Conservation (phyloP, 1,139 yeast genomes). For the Lodderomyces theae region DNA sequence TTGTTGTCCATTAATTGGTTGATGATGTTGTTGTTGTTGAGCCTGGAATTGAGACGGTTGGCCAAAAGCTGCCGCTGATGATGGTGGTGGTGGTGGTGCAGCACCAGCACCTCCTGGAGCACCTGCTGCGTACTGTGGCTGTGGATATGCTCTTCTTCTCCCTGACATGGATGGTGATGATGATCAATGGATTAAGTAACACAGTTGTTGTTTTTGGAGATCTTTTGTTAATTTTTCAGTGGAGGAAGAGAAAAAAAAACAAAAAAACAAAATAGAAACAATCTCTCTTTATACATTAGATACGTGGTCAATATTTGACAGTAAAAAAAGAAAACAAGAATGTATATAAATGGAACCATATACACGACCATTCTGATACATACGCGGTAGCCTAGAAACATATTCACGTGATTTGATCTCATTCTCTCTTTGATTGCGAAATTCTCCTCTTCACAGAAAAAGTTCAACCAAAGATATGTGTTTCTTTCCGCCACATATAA, state of each 20-base stretch:
- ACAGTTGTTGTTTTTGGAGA: not conserved
- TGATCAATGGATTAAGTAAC: no score
- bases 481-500: not conserved
- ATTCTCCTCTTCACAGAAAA: not conserved
- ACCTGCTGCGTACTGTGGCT: conserved; percentile 55
- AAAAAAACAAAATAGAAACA: not conserved
- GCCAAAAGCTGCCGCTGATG: conserved; percentile 7
- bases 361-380: conserved; percentile 1
- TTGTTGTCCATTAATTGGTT: conserved; percentile 7
- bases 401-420: not conserved
- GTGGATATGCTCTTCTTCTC: conserved; percentile 64
- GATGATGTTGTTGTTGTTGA: no score
- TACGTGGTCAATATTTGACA: conserved; percentile 7
- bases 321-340: not conserved
- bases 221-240: not conserved
- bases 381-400: not conserved
- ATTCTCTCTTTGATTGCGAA: not conserved
- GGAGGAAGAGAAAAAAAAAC: no score
- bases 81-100: conserved; percentile 7
- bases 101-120: conserved; percentile 11
- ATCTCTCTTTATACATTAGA: not conserved
- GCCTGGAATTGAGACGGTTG: conserved; percentile 13
- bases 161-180: no score
- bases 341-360: not conserved
- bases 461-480: not conserved